Evolutionary conservation across 164 flowering plant species (phyloP), one percentile per base, ranked within the genome.

Genomic region (Sedum album): DNA sequence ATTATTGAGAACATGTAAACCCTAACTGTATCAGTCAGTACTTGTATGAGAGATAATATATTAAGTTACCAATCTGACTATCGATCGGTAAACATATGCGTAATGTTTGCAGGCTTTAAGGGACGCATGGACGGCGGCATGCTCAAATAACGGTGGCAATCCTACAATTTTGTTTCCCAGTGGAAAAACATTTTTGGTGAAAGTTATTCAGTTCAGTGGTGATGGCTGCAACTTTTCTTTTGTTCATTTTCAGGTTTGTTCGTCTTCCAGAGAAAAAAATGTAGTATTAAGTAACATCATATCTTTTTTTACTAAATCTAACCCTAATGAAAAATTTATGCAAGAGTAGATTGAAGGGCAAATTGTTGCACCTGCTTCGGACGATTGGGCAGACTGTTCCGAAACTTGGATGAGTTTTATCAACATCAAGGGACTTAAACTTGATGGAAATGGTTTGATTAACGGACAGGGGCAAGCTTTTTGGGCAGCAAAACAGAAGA

Each of bases 171-270:
- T 64, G 18, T 8, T 39, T 14, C 42, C 42, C 31, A 21, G 25
- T 4, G 66, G 39, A 8, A 63, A 63, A 41, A 63, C 39, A 6
- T 63, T 63, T 13, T 63, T 63, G 66, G 23, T 63, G 42, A 63
- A 33, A 21, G 31, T 28, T 15, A 63, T 36, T 8, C 5, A 31
- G 5, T 63, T 63, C 21, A 25, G 21, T 31, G 66, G 66, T 20
- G 6, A 5, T 17, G 9, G 23, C 26, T 63, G 66, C 10, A 63
- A 18, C 0, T 63, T 36, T 31, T 63, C 41, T 6, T 18, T 25
- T 2, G 66, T 63, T 5, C 66, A 63, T 63, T 31, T 63, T 14
- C 39, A 63, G 66, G 66, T 63, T 30, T 11, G 1, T 6, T 30
- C 18, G 7, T 63, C 0, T 31, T 21, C 41, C 33, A 1, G 42